Evolutionary conservation across 2,329 filamentous ascomycete species (phyloP), one percentile per base, ranked within the genome.

Genomic region (Ilyonectria mors-panacis): DNA sequence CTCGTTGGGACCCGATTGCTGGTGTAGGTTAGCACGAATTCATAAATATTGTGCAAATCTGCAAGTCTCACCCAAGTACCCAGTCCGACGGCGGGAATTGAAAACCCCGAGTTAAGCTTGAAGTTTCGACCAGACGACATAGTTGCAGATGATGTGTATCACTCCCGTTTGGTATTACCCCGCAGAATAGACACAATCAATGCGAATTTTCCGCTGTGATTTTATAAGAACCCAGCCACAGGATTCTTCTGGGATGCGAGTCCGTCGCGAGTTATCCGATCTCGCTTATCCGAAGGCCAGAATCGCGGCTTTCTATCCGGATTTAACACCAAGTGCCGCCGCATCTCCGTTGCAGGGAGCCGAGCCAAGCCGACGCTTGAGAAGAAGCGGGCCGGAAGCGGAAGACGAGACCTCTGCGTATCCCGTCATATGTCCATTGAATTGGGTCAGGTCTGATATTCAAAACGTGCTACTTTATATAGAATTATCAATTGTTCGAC

Each of bases 1-100:
- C 80, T 93, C 90, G 78, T 86, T 92, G 77, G 88, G 68, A 7
- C 50, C 60, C 28, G 68, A 66, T 62, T 70, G 68, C 67, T 69
- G 17, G 2, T 10, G 1, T 1, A 13, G 5, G 53, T 69, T 42
- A 69, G 48, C 28, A 53, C 9, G 6, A 23, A 8, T 9, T 15
- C 13, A 8, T 6, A 6, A 4, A 4, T 17, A 23, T n/a, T 51
- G 19, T 21, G 23, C 12, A 19, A 1, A 6, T 35, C 7, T 37
- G 12, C 10, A 44, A n/a, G 33, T 53, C 73, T 66, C 60, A 78
- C 78, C 79, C 78, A 80, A 37, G 78, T 80, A 5, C 78, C 78
- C 10, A 80, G 65, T 2, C 78, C 77, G 30, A 80, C 74, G 19
- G 75, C 75, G 28, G 78, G 79, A 26, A 80, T 80, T 8, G 70